phyloP scores from a whole-genome alignment of 225 moss, liverwort and hornwort genomes.

The Sphagnum contortum region DNA sequence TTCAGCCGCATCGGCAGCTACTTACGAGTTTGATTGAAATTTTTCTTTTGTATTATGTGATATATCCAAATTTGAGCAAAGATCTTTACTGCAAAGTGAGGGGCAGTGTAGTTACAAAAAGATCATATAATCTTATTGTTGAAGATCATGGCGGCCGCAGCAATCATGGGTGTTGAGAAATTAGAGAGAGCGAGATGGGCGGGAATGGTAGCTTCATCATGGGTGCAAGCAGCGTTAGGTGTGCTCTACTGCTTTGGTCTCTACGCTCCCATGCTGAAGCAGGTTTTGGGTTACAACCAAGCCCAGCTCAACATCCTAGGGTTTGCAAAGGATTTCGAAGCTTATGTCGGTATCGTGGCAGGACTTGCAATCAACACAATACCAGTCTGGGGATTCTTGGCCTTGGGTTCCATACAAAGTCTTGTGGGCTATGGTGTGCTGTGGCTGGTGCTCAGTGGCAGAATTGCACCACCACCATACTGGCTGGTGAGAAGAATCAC shows the following conservation, averaged over 20 bases:
- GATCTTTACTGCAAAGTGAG: too few relatives aligned
- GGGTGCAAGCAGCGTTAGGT: conserved; percentile 20
- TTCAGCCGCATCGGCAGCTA: too few relatives aligned
- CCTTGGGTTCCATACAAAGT: conserved; percentile 13
- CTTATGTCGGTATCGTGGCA: conserved; percentile 26
- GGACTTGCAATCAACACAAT: conserved; percentile 14
- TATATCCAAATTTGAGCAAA: too few relatives aligned
- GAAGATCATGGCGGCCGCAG: too few relatives aligned
- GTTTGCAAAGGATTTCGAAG: conserved; percentile 36
- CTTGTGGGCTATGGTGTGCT: conserved; percentile 20
- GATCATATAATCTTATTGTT: too few relatives aligned
- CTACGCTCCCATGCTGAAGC: conserved; percentile 21
- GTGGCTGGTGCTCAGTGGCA: conserved; percentile 17
- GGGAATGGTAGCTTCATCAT: conserved; percentile 28
- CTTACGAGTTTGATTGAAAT: too few relatives aligned
- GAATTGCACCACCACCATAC: conserved; percentile 20
- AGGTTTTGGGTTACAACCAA: conserved; percentile 15
- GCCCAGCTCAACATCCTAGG: conserved; percentile 30
- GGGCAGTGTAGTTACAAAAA: too few relatives aligned
- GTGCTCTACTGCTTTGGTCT: conserved; percentile 14
- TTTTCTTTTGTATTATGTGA: too few relatives aligned
- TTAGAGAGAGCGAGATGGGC: conserved; percentile 9
- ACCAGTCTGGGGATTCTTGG: conserved; percentile 19
- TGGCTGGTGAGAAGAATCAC: conserved; percentile 19
- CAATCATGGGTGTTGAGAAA: too few relatives aligned